These are phyloP conservation scores for Alternaria arborescens DNA, from an alignment of 2,329 filamentous ascomycete genomes.

Conservation along the genomic window DNA sequence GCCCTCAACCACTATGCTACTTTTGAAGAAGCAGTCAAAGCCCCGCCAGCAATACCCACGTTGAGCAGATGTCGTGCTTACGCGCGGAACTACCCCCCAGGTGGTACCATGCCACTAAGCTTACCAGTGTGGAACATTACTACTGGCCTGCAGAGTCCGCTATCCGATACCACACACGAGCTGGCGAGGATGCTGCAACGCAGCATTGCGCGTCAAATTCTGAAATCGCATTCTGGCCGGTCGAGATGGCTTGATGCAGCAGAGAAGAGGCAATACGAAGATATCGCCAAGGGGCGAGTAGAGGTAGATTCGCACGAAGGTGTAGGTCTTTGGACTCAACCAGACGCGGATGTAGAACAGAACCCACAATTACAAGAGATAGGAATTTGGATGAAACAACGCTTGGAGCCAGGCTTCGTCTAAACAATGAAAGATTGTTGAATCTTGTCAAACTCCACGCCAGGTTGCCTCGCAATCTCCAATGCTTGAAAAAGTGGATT, in stretches of 20 bases:
- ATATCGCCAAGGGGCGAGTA: constrained; percentile 34
- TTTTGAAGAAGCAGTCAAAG: constrained; percentile 16
- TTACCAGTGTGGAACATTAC: constrained; percentile 55
- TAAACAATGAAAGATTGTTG: not conserved
- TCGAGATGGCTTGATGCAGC: constrained; percentile 31
- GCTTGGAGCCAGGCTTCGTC: constrained; percentile 17
- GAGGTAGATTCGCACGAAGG: constrained; percentile 23
- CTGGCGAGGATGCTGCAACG: constrained; percentile 51
- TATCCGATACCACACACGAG: constrained; percentile 54
- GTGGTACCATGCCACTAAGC: constrained; percentile 45
- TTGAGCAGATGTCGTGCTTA: constrained; percentile 44
- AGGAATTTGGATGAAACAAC: constrained; percentile 42
- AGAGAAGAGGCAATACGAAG: constrained; percentile 43
- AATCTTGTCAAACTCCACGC: not conserved
- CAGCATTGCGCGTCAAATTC: constrained; percentile 48
- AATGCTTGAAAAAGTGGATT: not conserved
- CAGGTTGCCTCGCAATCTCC: not conserved
- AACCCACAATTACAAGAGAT: constrained; percentile 24
- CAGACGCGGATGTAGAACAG: constrained; percentile 15
- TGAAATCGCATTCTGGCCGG: constrained; percentile 36
- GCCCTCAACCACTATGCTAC: constrained; percentile 41
- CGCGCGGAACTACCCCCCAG: constrained; percentile 55
- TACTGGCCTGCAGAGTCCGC: constrained; percentile 48
- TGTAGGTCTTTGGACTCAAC: constrained; percentile 39
- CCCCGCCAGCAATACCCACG: constrained; percentile 27